A percentile compares a stretch with the other conserved stretches of the same genome.
Evolutionary conservation across 2,329 filamentous ascomycete genomes (phyloP).

Genomic region (Zelopaecilomyces penicillatus): DNA sequence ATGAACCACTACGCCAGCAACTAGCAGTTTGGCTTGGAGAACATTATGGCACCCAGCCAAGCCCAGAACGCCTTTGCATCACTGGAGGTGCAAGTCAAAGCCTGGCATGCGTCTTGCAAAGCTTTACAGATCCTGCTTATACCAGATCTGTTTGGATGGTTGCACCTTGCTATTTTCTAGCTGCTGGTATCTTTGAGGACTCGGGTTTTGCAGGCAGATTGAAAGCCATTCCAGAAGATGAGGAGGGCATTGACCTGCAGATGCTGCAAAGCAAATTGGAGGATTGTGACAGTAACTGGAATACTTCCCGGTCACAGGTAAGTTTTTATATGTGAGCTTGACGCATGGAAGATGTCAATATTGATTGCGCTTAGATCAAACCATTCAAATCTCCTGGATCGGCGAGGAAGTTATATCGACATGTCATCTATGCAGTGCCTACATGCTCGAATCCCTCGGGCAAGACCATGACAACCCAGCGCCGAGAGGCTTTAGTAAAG

Average conservation of each 20-base stretch:
- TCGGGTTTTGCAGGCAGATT: constrained; percentile 61
- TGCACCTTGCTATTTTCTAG: constrained; percentile 76
- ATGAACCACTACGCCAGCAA: constrained; percentile 56
- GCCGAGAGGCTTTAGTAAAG: constrained; percentile 61
- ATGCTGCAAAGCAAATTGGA: constrained; percentile 27
- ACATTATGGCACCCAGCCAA: constrained; percentile 44
- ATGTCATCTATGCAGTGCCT: constrained; percentile 82
- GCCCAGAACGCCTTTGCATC: constrained; percentile 61
- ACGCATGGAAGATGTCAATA: too few species aligned
- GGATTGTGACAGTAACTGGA: constrained; percentile 12
- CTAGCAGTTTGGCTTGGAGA: constrained; percentile 62
- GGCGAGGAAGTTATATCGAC: constrained; percentile 70
- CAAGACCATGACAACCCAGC: constrained; percentile 64
- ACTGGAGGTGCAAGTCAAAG: constrained; percentile 82
- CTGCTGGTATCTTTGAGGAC: constrained; percentile 78
- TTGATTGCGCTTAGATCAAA: constrained; percentile 15
- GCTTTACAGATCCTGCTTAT: constrained; percentile 69
- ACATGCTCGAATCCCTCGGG: constrained; percentile 85
- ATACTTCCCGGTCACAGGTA: too few species aligned
- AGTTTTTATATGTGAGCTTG: too few species aligned
- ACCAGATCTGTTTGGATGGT: constrained; percentile 74
- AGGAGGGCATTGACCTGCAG: constrained; percentile 64
- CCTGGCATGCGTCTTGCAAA: constrained; percentile 66
- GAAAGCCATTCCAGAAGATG: constrained; percentile 66
- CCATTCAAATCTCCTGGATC: constrained; percentile 47